These are phyloP conservation scores for Penicillium antarcticum DNA, from an alignment of 495 filamentous ascomycete genomes.

Conservation along the genomic window DNA sequence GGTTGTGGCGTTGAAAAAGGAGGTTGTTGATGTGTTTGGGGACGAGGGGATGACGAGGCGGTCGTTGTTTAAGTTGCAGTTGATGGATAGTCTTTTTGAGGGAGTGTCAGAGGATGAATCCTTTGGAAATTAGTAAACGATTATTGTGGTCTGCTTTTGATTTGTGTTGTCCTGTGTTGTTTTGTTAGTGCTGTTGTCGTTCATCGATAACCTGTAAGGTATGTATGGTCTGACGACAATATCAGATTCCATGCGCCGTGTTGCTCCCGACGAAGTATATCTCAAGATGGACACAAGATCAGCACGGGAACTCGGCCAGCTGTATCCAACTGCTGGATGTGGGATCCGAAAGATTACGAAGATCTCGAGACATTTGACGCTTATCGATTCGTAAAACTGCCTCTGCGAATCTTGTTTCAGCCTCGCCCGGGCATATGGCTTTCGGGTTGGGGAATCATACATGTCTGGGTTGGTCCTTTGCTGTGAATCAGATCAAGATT, in stretches of 20 bases:
- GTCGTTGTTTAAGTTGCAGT: too few relatives aligned
- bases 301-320: not conserved
- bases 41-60: too few relatives aligned
- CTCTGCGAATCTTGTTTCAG: not conserved
- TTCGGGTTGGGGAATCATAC: conserved; percentile 44
- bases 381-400: conserved; percentile 6
- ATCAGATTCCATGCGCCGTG: not conserved
- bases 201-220: too few relatives aligned
- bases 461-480: conserved; percentile 43
- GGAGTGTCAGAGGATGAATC: too few relatives aligned
- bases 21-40: too few relatives aligned
- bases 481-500: conserved; percentile 36
- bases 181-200: too few relatives aligned
- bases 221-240: too few relatives aligned
- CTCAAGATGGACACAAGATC: conserved; percentile 1
- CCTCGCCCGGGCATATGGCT: conserved; percentile 23
- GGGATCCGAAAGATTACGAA: conserved; percentile 1
- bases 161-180: too few relatives aligned
- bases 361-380: not conserved
- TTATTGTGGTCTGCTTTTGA: too few relatives aligned
- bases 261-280: not conserved
- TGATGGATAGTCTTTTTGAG: too few relatives aligned
- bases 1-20: too few relatives aligned
- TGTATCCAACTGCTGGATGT: not conserved
- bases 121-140: too few relatives aligned